Percentiles rank a stretch among this genome's conserved stretches.
These are phyloP conservation scores for Coccomyxa sp. DNA, from an alignment of 139 green algal species.

Conservation along the genomic window DNA sequence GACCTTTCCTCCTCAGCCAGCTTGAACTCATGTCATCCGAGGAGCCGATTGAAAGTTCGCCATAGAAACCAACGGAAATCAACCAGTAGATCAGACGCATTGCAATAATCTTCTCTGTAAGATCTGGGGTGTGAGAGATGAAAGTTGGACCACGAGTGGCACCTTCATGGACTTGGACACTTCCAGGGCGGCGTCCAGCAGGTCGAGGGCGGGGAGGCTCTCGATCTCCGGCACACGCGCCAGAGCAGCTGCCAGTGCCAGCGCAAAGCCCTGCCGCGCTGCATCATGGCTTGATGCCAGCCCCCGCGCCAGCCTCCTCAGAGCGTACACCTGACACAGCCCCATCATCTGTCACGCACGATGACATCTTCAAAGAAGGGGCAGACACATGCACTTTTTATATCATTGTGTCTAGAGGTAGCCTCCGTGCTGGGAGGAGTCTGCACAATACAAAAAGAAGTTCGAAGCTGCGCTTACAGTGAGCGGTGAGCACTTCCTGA, in stretches of 20 bases:
- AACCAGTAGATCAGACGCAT: too few relatives aligned
- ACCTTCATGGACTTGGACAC: slow-evolving; percentile 41
- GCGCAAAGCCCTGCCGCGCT: slow-evolving; percentile 78
- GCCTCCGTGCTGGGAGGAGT: neutral
- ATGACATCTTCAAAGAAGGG: neutral
- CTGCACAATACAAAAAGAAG: neutral
- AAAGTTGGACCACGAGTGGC: too few relatives aligned
- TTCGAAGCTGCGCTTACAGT: neutral
- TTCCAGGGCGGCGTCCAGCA: slow-evolving; percentile 48
- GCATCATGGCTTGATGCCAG: slow-evolving; percentile 56
- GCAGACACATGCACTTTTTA: neutral
- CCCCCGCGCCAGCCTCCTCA: slow-evolving; percentile 65
- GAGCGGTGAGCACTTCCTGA: neutral
- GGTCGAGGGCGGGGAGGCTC: slow-evolving; percentile 21
- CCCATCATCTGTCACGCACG: neutral
- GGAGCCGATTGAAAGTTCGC: too few relatives aligned
- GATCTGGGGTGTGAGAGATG: too few relatives aligned
- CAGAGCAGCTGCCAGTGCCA: slow-evolving; percentile 56
- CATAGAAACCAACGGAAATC: too few relatives aligned
- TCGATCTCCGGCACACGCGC: slow-evolving; percentile 6
- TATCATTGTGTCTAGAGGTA: neutral
- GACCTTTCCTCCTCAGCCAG: too few relatives aligned
- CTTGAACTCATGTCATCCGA: too few relatives aligned
- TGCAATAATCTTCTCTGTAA: too few relatives aligned
- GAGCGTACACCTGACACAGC: slow-evolving; percentile 50